These are phyloP conservation scores for Rhizopogon roseolus DNA, from an alignment of 768 basidiomycete species.

Conservation along the genomic window DNA sequence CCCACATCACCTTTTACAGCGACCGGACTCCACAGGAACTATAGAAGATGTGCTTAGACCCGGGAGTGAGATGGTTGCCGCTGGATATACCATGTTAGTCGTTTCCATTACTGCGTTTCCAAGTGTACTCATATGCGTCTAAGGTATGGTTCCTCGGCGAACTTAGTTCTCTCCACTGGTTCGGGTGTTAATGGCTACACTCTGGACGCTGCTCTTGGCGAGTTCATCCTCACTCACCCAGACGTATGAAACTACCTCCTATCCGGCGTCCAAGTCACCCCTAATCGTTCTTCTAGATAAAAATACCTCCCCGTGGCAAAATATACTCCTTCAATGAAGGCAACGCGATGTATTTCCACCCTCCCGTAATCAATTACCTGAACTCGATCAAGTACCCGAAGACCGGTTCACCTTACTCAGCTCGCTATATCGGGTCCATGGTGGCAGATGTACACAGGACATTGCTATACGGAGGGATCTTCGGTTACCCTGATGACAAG, in stretches of 20 bases:
- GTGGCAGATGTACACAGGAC: conserved; percentile 98
- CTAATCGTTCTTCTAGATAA: conserved; percentile 51
- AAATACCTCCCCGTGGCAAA: conserved; percentile 91
- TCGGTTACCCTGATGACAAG: conserved; percentile 97
- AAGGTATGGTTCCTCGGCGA: conserved; percentile 95
- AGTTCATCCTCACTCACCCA: conserved; percentile 98
- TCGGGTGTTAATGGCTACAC: conserved; percentile 98
- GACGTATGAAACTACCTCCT: conserved; percentile 46
- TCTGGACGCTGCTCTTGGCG: conserved; percentile 89
- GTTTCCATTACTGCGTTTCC: neutral
- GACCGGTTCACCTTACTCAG: conserved; percentile 76
- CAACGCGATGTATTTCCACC: conserved; percentile 91
- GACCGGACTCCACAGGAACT: conserved; percentile 71
- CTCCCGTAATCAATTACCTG: conserved; percentile 76
- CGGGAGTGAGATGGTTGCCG: conserved; percentile 95
- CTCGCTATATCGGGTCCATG: conserved; percentile 97
- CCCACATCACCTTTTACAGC: conserved; percentile 35
- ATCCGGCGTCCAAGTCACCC: conserved; percentile 1
- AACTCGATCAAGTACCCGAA: conserved; percentile 89
- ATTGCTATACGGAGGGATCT: conserved; percentile 95
- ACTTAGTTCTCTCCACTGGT: conserved; percentile 92
- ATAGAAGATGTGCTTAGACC: conserved; percentile 88
- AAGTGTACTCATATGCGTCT: neutral
- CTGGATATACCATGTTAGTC: conserved; percentile 91
- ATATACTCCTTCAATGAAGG: conserved; percentile 99